These are phyloP conservation scores for Diplogelasinospora grovesii DNA, from an alignment of 495 filamentous ascomycete genomes.

Conservation along the genomic window DNA sequence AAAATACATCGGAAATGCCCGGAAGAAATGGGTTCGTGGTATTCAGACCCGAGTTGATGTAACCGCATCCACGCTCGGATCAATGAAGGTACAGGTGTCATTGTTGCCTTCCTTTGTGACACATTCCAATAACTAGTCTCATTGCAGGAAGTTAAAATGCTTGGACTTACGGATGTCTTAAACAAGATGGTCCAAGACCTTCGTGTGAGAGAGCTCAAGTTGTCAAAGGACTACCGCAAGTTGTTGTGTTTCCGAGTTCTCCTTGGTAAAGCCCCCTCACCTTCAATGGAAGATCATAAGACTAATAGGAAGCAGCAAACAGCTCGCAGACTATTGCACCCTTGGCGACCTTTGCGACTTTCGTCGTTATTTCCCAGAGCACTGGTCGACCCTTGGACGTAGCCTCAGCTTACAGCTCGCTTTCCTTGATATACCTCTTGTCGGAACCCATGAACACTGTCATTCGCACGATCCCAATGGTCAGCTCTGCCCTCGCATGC, in stretches of 20 bases:
- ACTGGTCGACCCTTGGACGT: constrained; percentile 8
- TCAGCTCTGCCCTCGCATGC: constrained; percentile 45
- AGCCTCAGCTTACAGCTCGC: constrained; percentile 41
- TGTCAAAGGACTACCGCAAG: constrained; percentile 48
- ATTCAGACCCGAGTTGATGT: constrained; percentile 27
- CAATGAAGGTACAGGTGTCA: constrained; percentile 27
- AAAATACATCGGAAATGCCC: neutral
- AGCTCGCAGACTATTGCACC: constrained; percentile 32
- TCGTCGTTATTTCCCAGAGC: constrained; percentile 21
- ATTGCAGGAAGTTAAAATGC: constrained; percentile 42
- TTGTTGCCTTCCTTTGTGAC: constrained; percentile 29
- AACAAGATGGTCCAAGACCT: constrained; percentile 36
- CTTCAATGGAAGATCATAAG: too few species aligned
- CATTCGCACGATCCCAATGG: constrained; percentile 47
- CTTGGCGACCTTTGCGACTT: constrained; percentile 21
- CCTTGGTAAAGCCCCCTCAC: constrained; percentile 12
- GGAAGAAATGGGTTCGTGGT: too few species aligned
- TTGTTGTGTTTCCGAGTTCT: constrained; percentile 28
- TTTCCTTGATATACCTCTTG: constrained; percentile 51
- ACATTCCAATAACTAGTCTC: too few species aligned
- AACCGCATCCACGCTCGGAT: constrained; percentile 34
- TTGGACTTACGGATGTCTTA: constrained; percentile 24
- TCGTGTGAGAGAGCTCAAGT: constrained; percentile 46
- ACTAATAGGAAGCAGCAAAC: constrained; percentile 29
- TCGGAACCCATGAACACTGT: constrained; percentile 46